Evolutionary conservation across 2,329 filamentous ascomycete genomes (phyloP), one percentile per base, ranked within the genome.

Genomic region (Penicillium hesseltinei): DNA sequence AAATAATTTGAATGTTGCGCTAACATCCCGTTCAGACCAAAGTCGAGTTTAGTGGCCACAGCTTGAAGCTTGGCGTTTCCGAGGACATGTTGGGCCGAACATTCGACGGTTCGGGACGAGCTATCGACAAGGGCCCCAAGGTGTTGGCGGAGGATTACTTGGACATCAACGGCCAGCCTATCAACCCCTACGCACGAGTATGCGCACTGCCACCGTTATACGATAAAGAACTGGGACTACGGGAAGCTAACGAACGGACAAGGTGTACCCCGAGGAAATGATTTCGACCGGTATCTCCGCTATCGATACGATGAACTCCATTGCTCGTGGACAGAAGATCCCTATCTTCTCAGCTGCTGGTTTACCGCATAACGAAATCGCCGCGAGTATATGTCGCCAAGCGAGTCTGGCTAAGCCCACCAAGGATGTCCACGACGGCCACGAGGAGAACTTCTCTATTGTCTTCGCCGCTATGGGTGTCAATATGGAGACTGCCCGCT

Each of bases 381-480:
- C 95, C 57, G 95, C 94, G 46, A 92, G 97, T 80, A 99, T 99
- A 78, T 97, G 92, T 82, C 88, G 95, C 80, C 94, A 99, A 79
- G 94, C 94, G 68, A 87, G 93, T 78, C 81, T 99, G 74, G 95
- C 97, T 68, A 91, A 82, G 83, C 92, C 92, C 36, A 96, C 91
- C 75, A 99, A 99, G 85, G 92, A 89, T 65, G 88, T 94, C 27
- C 94, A 99, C 73, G 95, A 99, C 72, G 92, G 88, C 56, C 94
- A 99, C 78, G 92, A 97, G 72, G 94, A 99, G 73, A 99, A 99
- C 82, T 99, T 99, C 84, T 97, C 92, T 60, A 99, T 99, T 71
- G 94, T 99, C 57, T 99, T 99, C 75, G 95, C 91, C 73, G 94
- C 94, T 73, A 99, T 99, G 94, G 94, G 94, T 92, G 94, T 99